phyloP scores from a whole-genome alignment of 176 grass and related monocot species.

The Microstegium vimineum region DNA sequence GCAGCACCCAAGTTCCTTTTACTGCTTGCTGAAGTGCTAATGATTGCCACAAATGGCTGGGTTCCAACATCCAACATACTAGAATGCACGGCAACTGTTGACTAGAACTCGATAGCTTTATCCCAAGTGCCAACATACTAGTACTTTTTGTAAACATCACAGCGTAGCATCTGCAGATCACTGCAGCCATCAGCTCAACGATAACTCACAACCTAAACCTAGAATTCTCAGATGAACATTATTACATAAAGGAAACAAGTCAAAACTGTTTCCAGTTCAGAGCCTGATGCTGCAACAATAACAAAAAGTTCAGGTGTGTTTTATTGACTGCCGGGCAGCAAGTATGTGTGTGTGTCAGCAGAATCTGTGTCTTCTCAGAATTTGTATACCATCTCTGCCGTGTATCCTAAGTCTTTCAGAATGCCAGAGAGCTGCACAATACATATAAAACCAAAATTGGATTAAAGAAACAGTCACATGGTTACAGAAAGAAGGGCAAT shows the following conservation, averaged over 20 bases:
- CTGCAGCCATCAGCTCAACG: neutral
- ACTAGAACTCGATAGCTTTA: neutral
- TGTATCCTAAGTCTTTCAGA: slow-evolving; percentile 88
- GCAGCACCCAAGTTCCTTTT: neutral
- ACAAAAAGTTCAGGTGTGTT: neutral
- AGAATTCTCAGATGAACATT: neutral
- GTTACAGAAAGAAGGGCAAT: neutral
- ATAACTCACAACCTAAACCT: neutral
- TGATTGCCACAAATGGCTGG: neutral
- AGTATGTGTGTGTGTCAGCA: slow-evolving; percentile 31
- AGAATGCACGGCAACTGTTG: neutral
- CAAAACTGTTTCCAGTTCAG: slow-evolving; percentile 11
- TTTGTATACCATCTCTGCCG: slow-evolving; percentile 83
- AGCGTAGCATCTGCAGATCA: neutral
- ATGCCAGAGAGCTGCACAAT: slow-evolving; percentile 57
- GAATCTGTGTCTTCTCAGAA: slow-evolving; percentile 53
- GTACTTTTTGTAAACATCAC: neutral
- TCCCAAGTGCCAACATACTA: neutral
- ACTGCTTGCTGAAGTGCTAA: neutral
- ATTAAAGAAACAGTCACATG: neutral
- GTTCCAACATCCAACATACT: neutral
- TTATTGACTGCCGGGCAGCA: slow-evolving; percentile 25
- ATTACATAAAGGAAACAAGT: neutral
- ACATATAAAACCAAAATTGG: neutral
- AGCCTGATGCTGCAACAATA: neutral